Base-by-base conservation (phyloP, 2,329 filamentous ascomycete genomes). In the Aspergillus proliferans region DNA sequence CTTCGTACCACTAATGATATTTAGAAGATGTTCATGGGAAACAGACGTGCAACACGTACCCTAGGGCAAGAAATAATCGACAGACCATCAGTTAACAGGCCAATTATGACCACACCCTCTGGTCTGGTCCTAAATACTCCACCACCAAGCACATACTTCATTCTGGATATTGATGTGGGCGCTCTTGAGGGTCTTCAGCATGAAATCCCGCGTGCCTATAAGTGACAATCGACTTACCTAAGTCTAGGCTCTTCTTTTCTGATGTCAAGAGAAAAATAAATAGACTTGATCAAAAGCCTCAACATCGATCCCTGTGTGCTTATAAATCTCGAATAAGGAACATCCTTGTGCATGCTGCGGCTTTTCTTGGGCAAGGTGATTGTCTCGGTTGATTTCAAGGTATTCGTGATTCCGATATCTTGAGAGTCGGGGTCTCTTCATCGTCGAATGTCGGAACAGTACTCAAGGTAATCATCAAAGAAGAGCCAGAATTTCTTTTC, bases 1-100 rank as follows among this genome's bases (percentile, higher is more conserved):
- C 36, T 24, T 48, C 39, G 15, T 12, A 50, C 52, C 52, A 54
- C 50, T 51, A 9, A 6, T 14, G 4, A 12, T n/a, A 21, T 15
- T 50, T 24, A 46, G 47, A 15, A 7, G 22, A 39, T n/a, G n/a
- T 15, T 2, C 7, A 7, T 39, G 14, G 6, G n/a, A 10, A 39
- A 43, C 43, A n/a, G 18, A n/a, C 22, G 18, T 14, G 26, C 9
- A 26, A 38, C 15, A 43, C 48, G 18, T 43, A 50, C 45, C 10
- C 43, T 46, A 5, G 46, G 39, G 19, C 28, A 51, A 19, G 49
- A 51, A 5, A 48, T 12, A 4, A 51, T 51, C 3, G 46, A 43
- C 10, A 51, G 6, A 6, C 7, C 4, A 6, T 43, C 8, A 15
- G 21, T 42, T 18, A 18, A 10, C 6, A 30, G 38, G 4, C 30